Conservation (phyloP, 163 green algal genomes). For the Chlorella variabilis region DNA sequence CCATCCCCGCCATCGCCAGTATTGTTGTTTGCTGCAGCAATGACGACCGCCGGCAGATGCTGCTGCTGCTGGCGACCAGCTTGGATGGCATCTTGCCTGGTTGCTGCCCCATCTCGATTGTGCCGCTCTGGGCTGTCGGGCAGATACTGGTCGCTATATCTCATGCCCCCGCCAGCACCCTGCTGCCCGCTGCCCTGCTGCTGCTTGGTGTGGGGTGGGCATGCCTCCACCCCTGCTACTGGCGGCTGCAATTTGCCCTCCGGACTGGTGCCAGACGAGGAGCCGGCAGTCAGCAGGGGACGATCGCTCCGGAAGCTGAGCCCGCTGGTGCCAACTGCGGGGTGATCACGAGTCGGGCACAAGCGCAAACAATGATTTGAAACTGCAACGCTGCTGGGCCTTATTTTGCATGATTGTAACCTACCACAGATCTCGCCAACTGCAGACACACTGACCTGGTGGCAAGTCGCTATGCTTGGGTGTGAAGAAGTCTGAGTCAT, state of each 20-base stretch:
- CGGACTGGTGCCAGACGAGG: not conserved
- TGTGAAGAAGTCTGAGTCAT: not conserved
- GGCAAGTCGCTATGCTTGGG: not conserved
- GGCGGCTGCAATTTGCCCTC: not conserved
- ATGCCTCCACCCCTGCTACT: not conserved
- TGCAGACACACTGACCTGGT: too few relatives aligned
- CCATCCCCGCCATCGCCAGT: too few relatives aligned
- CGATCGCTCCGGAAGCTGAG: constrained; percentile 28
- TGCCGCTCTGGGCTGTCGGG: not conserved
- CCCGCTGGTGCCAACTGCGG: constrained; percentile 15
- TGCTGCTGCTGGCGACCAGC: not conserved
- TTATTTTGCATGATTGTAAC: too few relatives aligned
- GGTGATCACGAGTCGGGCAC: too few relatives aligned
- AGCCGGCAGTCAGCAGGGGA: not conserved
- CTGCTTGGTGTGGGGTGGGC: not conserved
- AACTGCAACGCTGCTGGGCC: too few relatives aligned
- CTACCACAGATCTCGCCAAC: too few relatives aligned
- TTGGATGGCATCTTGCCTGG: not conserved
- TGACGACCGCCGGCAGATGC: not conserved
- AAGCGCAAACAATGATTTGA: too few relatives aligned
- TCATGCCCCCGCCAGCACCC: not conserved
- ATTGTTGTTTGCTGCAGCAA: too few relatives aligned
- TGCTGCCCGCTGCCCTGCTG: not conserved
- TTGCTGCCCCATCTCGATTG: not conserved
- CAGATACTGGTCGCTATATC: constrained; percentile 25